Conservation (phyloP, 139 green algal genomes). For the Chlamydomonas sp. region DNA sequence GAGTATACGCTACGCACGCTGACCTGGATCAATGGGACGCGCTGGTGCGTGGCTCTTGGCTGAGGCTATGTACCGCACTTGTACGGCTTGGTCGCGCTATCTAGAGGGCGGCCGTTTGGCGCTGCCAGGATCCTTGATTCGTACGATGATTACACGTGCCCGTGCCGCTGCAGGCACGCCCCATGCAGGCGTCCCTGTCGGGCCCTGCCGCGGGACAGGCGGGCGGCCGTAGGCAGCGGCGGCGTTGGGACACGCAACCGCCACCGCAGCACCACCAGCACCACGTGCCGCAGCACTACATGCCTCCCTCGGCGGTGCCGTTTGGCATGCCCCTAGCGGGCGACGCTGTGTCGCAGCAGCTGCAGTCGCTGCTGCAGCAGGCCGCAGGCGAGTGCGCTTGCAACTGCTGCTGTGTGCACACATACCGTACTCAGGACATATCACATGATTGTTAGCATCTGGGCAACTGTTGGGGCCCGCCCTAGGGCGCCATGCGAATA, state of each 20-base stretch:
- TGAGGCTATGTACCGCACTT: no score
- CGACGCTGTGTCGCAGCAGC: slow-evolving; percentile 3
- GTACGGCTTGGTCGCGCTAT: no score
- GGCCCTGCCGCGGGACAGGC: neutral
- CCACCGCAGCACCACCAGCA: neutral
- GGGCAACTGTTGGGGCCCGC: no score
- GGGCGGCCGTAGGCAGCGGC: slow-evolving; percentile 6
- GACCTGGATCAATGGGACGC: no score
- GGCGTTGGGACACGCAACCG: slow-evolving; percentile 20
- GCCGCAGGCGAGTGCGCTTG: neutral
- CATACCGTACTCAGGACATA: neutral
- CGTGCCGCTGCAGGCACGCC: neutral
- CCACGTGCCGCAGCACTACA: neutral
- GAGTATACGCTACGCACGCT: no score
- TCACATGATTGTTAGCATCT: no score
- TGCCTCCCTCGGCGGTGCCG: neutral
- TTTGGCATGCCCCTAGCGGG: neutral
- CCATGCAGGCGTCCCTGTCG: neutral
- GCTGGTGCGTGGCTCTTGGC: no score
- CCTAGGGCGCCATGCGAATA: no score
- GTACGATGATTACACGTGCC: neutral
- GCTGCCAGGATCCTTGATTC: no score
- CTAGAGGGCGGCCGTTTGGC: no score
- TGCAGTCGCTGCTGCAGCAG: slow-evolving; percentile 21
- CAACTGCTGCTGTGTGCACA: neutral